A percentile compares a stretch with the other conserved stretches of the same genome.
Evolutionary conservation across 768 basidiomycete species (phyloP).

Genomic region (Boletus eberwhitei): DNA sequence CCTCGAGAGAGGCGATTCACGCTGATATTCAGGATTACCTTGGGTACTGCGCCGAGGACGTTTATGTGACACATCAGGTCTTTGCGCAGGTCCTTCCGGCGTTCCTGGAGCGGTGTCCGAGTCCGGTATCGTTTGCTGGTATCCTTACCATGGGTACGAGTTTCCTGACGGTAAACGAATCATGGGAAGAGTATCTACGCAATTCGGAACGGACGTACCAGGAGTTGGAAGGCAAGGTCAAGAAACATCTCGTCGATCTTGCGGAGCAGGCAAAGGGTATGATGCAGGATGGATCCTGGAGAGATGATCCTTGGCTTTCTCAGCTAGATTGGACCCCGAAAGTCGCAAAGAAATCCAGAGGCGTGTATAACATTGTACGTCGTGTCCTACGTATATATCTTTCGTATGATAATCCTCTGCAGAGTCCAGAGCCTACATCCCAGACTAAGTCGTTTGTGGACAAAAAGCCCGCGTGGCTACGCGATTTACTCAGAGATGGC

Average conservation of each 20-base stretch:
- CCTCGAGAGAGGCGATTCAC: conserved; percentile 59
- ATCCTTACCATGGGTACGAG: conserved; percentile 88
- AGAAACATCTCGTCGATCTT: conserved; percentile 57
- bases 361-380: conserved; percentile 39
- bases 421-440: conserved; percentile 5
- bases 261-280: conserved; percentile 56
- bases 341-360: conserved; percentile 64
- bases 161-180: conserved; percentile 85
- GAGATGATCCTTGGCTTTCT: conserved; percentile 74
- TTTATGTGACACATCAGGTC: conserved; percentile 79
- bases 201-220: conserved; percentile 75
- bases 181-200: conserved; percentile 81
- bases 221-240: conserved; percentile 64
- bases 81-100: conserved; percentile 73
- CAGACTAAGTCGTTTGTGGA: background rate
- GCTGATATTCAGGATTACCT: conserved; percentile 71
- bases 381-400: background rate
- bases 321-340: conserved; percentile 98
- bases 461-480: conserved; percentile 56
- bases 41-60: conserved; percentile 83
- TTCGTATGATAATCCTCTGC: background rate
- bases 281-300: conserved; percentile 55
- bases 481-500: conserved; percentile 40
- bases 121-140: conserved; percentile 91
- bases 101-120: conserved; percentile 81